phyloP scores from a whole-genome alignment of 1,284 basidiomycete genomes.

The Psilocybe mexicana region DNA sequence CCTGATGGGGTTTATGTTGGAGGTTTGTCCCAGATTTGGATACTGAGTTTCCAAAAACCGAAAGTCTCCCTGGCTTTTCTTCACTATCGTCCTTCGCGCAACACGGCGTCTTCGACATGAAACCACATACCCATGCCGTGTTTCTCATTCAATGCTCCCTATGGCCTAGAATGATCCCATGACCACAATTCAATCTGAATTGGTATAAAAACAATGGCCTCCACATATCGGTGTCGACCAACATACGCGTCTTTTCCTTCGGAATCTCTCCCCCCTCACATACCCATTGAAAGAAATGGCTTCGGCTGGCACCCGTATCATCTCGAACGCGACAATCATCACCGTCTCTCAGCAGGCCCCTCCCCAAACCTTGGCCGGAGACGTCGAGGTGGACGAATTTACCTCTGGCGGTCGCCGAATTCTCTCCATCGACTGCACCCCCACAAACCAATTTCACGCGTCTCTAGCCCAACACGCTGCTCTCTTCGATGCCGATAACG shows the following conservation, averaged over 20 bases:
- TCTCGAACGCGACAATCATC: conserved; percentile 11
- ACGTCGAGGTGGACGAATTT: conserved; percentile 7
- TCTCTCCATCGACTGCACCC: conserved; percentile 7
- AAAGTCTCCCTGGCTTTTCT: background rate
- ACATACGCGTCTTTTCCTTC: background rate
- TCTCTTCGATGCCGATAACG: background rate
- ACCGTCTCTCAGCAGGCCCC: conserved; percentile 10
- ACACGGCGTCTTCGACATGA: background rate
- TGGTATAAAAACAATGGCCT: background rate
- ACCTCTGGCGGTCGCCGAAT: conserved; percentile 9
- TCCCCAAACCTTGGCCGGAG: conserved; percentile 3
- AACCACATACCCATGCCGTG: background rate
- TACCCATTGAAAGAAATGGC: conserved; percentile 1
- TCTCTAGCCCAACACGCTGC: background rate
- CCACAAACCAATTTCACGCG: background rate
- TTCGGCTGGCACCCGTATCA: background rate
- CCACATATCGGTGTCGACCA: background rate
- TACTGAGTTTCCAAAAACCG: background rate
- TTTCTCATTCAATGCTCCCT: background rate
- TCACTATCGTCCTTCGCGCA: background rate
- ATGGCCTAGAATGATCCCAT: background rate
- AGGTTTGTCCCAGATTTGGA: background rate
- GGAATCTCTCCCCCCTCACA: background rate
- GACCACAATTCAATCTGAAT: background rate
- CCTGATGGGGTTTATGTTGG: background rate